Base-by-base conservation (phyloP, 805 yeast species). In the Kodamaea restingae region DNA sequence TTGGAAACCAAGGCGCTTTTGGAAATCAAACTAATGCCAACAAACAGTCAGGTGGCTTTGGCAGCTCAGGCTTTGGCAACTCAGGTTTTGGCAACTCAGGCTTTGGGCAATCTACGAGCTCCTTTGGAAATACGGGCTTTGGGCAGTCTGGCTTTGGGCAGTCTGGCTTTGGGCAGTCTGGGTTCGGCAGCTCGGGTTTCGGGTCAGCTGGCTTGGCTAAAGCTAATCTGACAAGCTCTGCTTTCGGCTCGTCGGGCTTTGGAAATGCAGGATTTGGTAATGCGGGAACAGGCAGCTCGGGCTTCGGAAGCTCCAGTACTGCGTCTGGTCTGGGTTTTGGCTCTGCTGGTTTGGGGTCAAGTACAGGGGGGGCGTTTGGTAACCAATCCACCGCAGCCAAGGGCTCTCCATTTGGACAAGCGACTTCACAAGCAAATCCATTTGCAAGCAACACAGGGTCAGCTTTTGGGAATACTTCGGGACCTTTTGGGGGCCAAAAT, bases 221-320 rank as follows among this genome's bases (percentile, higher is more conserved):
- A 24, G 7, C 36, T 17, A 7, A 6, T n/a, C 10, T 15, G 22
- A 24, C n/a, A n/a, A n/a, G n/a, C n/a, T n/a, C n/a, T n/a, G n/a
- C n/a, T n/a, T n/a, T n/a, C 31, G 47, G 42, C 29, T 36, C 42
- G 4, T 20, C 60, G 6, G 49, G 53, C 4, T 53, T 51, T 42
- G 60, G 58, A 7, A 35, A 54, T 7, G 36, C 51, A 10, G 36
- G 51, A 3, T 46, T 48, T 32, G 51, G 53, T 7, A 27, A 43
- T 42, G 8, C 36, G 5, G n/a, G n/a, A n/a, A 5, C 38, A 7
- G 34, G 35, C 15, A 11, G 24, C 32, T 14, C 35, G 36, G 26
- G 21, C 14, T 47, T 35, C 36, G 48, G 49, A 10, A 27, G 31
- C 32, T 24, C 47, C 15, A 31, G 40, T 11, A 43, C 41, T 36